Evolutionary conservation across 306 rosid genomes (phyloP).

Genomic region (Medicago truncatula): MtrunA17r5.0-ANR NC_053042.1:12146001-12146500

Average conservation of each 20-base stretch:
- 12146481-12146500: background rate
- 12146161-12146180: too few species aligned
- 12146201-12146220: too few species aligned
- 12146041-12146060: background rate
- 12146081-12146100: background rate
- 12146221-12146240: too few species aligned
- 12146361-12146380: background rate
- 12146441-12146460: background rate
- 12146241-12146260: too few species aligned
- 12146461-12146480: background rate
- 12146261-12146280: too few species aligned
- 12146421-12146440: background rate
- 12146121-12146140: too few species aligned
- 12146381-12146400: background rate
- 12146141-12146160: too few species aligned
- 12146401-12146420: constrained; percentile 1
- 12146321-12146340: background rate
- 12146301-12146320: too few species aligned
- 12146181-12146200: too few species aligned
- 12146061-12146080: background rate
- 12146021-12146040: background rate
- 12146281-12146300: too few species aligned
- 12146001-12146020: background rate
- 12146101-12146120: too few species aligned
- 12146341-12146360: background rate